phyloP scores from a whole-genome alignment of 345 rosid genomes.

The Acer saccharum region DNA sequence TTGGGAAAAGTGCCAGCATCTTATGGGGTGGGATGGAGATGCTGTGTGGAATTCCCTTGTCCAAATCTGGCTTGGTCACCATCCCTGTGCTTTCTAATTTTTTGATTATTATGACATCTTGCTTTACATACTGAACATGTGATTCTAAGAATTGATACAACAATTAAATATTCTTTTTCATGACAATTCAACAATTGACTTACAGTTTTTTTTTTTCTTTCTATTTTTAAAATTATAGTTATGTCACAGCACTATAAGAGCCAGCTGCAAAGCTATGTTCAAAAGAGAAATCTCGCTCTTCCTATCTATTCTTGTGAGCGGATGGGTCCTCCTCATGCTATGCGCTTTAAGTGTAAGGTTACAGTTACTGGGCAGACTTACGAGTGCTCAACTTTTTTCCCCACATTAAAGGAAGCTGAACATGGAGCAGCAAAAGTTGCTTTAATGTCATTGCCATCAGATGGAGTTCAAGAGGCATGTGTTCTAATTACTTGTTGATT shows the following conservation, averaged over 20 bases:
- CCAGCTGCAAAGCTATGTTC: conserved; percentile 47
- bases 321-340: conserved; percentile 64
- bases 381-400: conserved; percentile 37
- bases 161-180: neutral
- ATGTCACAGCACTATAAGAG: conserved; percentile 41
- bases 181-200: neutral
- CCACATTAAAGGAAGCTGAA: conserved; percentile 64
- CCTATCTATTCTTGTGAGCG: conserved; percentile 53
- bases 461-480: conserved; percentile 44
- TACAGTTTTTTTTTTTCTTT: too few species aligned
- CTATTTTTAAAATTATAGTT: conserved; percentile 26
- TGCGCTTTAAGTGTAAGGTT: conserved; percentile 52
- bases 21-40: neutral
- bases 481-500: neutral
- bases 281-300: conserved; percentile 43
- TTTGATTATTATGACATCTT: neutral
- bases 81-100: neutral
- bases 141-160: neutral
- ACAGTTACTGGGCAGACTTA: conserved; percentile 46
- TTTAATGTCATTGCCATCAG: conserved; percentile 35
- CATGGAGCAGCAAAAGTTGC: conserved; percentile 68
- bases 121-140: neutral
- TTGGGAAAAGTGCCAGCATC: neutral
- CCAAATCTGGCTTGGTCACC: neutral
- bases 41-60: neutral